phyloP scores from a whole-genome alignment of 1,139 yeast genomes.

The Kurtzmaniella natalensis region DNA sequence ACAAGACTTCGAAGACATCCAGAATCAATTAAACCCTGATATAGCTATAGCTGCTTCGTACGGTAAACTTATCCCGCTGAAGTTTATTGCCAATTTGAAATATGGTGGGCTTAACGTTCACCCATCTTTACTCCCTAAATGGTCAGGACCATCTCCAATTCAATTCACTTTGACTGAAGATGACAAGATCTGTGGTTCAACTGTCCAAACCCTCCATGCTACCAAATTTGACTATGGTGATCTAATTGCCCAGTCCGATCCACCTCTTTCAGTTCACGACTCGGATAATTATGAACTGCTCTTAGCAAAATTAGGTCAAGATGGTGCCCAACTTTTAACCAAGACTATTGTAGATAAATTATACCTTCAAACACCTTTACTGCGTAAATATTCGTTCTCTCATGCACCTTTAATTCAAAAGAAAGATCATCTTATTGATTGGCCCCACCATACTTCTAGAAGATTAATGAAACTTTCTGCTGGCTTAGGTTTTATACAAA shows the following conservation, averaged over 20 bases:
- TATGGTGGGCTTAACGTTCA: conserved; percentile 86
- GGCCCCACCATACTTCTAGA: conserved; percentile 36
- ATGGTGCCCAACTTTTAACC: conserved; percentile 59
- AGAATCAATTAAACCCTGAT: conserved; percentile 34
- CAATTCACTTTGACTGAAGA: conserved; percentile 71
- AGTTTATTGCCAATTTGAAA: conserved; percentile 42
- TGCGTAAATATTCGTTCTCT: conserved; percentile 34
- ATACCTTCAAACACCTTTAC: conserved; percentile 20
- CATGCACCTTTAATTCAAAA: conserved; percentile 55
- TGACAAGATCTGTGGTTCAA: conserved; percentile 70
- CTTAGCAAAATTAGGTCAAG: conserved; percentile 43
- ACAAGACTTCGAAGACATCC: conserved; percentile 43
- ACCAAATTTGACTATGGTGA: conserved; percentile 78
- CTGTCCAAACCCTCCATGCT: conserved; percentile 88
- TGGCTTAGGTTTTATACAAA: too few relatives aligned
- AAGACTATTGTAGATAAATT: conserved; percentile 34
- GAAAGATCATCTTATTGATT: conserved; percentile 36
- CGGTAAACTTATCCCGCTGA: conserved; percentile 71
- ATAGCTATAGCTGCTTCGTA: conserved; percentile 86
- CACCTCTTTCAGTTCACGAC: conserved; percentile 28
- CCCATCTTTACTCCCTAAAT: conserved; percentile 80
- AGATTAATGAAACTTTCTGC: too few relatives aligned
- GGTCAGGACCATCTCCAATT: conserved; percentile 89
- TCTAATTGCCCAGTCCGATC: conserved; percentile 55
- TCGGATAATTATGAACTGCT: conserved; percentile 43